phyloP scores from a whole-genome alignment of 108 stramenopile species.

The Aurantiochytrium sp. region DNA sequence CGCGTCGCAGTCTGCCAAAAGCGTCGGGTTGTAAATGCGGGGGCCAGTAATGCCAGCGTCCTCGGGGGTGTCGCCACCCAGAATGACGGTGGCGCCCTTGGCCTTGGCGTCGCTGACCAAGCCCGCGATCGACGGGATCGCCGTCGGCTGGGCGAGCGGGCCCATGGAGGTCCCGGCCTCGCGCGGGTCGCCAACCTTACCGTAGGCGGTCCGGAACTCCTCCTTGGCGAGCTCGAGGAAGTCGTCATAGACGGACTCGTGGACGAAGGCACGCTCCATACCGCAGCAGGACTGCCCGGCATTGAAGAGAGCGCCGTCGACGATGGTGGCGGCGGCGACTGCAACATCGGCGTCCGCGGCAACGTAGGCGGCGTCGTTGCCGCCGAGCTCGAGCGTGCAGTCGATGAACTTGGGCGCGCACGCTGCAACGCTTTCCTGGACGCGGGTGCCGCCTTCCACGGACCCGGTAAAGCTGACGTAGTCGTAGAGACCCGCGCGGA shows the following conservation, averaged over 20 bases:
- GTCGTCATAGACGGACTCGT: not conserved
- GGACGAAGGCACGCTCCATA: slow-evolving; percentile 26
- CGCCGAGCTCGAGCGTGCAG: slow-evolving; percentile 33
- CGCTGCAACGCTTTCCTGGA: not conserved
- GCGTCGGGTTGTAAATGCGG: slow-evolving; percentile 43
- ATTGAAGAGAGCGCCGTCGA: slow-evolving; percentile 28
- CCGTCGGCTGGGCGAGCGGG: not conserved
- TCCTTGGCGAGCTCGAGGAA: not conserved
- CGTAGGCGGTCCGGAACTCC: not conserved
- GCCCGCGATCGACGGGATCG: not conserved
- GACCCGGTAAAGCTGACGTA: slow-evolving; percentile 32
- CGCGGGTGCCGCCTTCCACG: not conserved
- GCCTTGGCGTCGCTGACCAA: not conserved
- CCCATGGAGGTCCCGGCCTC: not conserved
- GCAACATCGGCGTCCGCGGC: slow-evolving; percentile 20
- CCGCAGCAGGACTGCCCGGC: slow-evolving; percentile 34
- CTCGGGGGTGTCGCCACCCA: not conserved
- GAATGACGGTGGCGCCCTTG: slow-evolving; percentile 31
- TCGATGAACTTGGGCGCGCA: slow-evolving; percentile 18
- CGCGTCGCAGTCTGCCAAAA: slow-evolving; percentile 36
- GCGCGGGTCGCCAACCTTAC: not conserved
- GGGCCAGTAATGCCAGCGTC: not conserved
- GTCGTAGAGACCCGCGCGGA: not conserved
- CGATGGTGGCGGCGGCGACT: not conserved
- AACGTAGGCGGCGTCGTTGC: slow-evolving; percentile 30